Base-by-base conservation (phyloP, 768 basidiomycete genomes). In the Tylopilus balloui region DNA sequence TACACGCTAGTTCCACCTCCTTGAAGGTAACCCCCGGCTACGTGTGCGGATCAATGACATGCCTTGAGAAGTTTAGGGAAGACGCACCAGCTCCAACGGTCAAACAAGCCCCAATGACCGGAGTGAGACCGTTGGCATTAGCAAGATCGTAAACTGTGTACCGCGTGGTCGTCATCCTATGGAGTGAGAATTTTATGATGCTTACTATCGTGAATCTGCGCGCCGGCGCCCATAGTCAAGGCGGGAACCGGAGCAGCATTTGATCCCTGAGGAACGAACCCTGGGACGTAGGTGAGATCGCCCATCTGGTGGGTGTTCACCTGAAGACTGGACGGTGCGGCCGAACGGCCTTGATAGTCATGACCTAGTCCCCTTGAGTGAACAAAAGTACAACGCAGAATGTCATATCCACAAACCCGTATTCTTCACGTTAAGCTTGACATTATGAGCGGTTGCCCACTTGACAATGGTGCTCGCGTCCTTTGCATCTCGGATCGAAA, bases 1-100 rank as follows among this genome's bases (percentile, higher is more conserved):
- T 42, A 63, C 38, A 65, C 54, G 38, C 74, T 67, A 44, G 78
- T 73, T 5, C 79, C 78, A 11, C 75, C 78, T 24, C 79, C 79
- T 46, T 70, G 67, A 3, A 76, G 46, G 69, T 69, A 81, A 11
- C 80, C 78, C 24, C 76, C 78, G 12, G 73, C 75, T 63, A 7
- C 7, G 6, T 20, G 17, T 13, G 5, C 15, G 31, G 24, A 42
- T 49, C 41, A 49, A 35, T 12, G 17, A 21, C 7, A 35, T n/a
- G 25, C 6, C 29, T n/a, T 2, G 7, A 36, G 8, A 25, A 36
- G 6, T 13, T 3, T 1, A n/a, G 3, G 17, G 20, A 21, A 35
- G 3, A 19, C 53, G 29, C 11, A 47, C 58, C 49, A 25, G 37
- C 58, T 32, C 61, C 61, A 9, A 62, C 53, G 3, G 61, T 63